Evolutionary conservation across 148 eudicot genomes (phyloP).

Genomic region (Camellia sinensis): DNA sequence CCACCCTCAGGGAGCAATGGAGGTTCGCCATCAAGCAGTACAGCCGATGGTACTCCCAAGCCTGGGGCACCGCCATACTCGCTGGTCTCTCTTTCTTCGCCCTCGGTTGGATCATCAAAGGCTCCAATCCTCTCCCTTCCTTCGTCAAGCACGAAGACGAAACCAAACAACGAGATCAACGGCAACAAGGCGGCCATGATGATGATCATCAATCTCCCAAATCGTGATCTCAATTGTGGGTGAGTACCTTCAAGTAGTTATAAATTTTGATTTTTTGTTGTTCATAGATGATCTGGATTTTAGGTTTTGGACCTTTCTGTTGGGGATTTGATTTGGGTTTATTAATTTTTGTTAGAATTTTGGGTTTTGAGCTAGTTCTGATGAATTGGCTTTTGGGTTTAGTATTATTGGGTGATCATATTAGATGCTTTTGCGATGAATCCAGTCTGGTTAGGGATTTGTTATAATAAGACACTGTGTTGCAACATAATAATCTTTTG

Average conservation of each 20-base stretch:
- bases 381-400: not conserved
- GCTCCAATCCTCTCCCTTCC: conserved; percentile 78
- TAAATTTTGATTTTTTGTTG: not conserved
- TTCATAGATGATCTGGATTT: not conserved
- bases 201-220: not conserved
- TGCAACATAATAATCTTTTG: not conserved
- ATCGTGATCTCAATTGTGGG: not conserved
- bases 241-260: not conserved
- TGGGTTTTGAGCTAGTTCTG: not conserved
- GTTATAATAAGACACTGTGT: too few relatives aligned
- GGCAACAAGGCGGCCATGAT: not conserved
- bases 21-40: conserved; percentile 75
- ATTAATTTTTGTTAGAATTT: not conserved
- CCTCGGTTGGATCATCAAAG: conserved; percentile 90
- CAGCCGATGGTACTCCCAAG: conserved; percentile 91
- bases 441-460: too few relatives aligned
- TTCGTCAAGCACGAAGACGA: not conserved
- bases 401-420: not conserved
- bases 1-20: conserved; percentile 84
- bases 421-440: not conserved
- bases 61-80: conserved; percentile 97
- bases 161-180: not conserved
- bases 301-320: not conserved
- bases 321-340: not conserved
- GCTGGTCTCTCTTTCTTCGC: conserved; percentile 93